Evolutionary conservation across 805 yeast genomes (phyloP).

Genomic region (Metschnikowia sp.): DNA sequence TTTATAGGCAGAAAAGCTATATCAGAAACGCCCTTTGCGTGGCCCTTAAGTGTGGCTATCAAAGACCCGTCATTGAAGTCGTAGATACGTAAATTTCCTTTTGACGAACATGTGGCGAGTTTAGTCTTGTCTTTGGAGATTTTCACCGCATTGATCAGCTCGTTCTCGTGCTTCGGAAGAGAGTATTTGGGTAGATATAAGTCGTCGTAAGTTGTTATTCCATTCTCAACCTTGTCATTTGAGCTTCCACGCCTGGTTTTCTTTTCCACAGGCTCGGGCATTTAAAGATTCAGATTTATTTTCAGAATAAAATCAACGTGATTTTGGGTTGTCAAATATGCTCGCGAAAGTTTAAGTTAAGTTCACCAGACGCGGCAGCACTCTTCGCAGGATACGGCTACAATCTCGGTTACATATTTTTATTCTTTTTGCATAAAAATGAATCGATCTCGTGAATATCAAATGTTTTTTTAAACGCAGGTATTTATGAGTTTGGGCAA

Average conservation of each 20-base stretch:
- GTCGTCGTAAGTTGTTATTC: slow-evolving; percentile 2
- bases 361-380: no score
- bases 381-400: no score
- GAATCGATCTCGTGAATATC: no score
- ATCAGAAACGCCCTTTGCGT: slow-evolving; percentile 69
- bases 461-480: no score
- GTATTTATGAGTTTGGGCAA: no score
- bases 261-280: slow-evolving; percentile 8
- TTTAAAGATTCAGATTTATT: background rate
- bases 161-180: slow-evolving; percentile 1
- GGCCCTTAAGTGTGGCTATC: slow-evolving; percentile 44
- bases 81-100: slow-evolving; percentile 27
- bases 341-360: no score
- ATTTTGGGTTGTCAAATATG: no score
- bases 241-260: background rate
- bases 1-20: slow-evolving; percentile 72
- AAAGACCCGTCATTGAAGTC: slow-evolving; percentile 18
- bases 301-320: no score
- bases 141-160: slow-evolving; percentile 43
- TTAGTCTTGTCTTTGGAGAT: slow-evolving; percentile 58
- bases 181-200: slow-evolving; percentile 15
- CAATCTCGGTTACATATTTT: no score
- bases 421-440: no score
- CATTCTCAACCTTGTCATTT: background rate
- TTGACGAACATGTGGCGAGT: slow-evolving; percentile 51